Base-by-base conservation (phyloP, 2,329 filamentous ascomycete genomes). In the Talaromyces pinophilus region DNA sequence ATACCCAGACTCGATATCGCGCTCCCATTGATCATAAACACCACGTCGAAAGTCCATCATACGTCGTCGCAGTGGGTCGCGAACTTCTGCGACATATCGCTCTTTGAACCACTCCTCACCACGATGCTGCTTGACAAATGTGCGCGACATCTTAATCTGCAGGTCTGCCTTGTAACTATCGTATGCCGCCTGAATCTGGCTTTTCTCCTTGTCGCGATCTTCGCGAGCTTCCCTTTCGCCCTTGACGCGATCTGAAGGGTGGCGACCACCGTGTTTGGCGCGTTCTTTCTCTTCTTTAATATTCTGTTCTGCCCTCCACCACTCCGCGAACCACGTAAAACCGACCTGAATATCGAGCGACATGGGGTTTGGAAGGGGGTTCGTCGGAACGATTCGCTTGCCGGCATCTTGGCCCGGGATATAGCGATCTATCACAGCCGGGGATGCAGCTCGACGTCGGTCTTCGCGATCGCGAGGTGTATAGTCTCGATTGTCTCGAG, bases 81-180 rank as follows among this genome's bases (percentile, higher is more conserved):
- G 86, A 64, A 94, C 88, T 71, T 95, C 92, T 0, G 92, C 87
- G 35, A 96, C 89, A 73, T 99, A 99, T 76, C 92, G 89, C 79
- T 99, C 95, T 72, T 90, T 92, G 81, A 99, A 99, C 95, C 95
- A 99, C 76, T 99, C 94, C 77, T 99, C 95, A 52, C 89, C 88
- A 77, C 96, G 97, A 80, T 99, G 95, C 72, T 93, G 90, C 60
- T 90, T 87, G 50, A 99, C 95, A 76, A 99, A 99, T 0, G 87
- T 84, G 70, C 93, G 89, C 0, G 95, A 93, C 90, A 97, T 94
- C 70, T 86, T 85, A 42, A 87, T 81, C 71, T 89, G 87, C 11
- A 89, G 80, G 67, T 88, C 87, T 71, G 86, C 84, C 75, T 90
- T 90, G 80, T 90, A 90, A 48, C 83, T 77, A 72, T 89, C 87